Evolutionary conservation across 106 monocot genomes (phyloP), one percentile per base, ranked within the genome.

Genomic region (Allium sativum): DNA sequence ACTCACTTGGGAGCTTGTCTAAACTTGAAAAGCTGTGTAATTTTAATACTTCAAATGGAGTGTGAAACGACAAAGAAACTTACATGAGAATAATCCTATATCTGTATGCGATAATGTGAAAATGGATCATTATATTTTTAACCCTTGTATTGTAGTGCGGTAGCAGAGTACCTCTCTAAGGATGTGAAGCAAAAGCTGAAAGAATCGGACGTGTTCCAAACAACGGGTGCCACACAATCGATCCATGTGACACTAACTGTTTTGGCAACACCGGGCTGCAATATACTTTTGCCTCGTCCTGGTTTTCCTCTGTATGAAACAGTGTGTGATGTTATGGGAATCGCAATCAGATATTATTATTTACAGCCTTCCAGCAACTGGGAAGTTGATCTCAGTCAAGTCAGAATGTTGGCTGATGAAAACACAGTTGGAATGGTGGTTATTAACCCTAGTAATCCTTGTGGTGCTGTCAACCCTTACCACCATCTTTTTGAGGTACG

Each of bases 361-460:
- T 73, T 96, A 18, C 71, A 72, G 6, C 90, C 90, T 31, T 22
- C 16, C 0, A 62, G 55, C 0, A 57, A 42, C 45, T 90, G 95
- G 95, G 79, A 90, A 74, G 45, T 75, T 19, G 84, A 96, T 45
- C 79, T 77, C 6, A 58, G 55, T 18, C 74, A 78, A 7, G 58
- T 96, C 61, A 61, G 70, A 11, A 13, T 53, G 7, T 65, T 96
- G 41, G 75, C 75, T 0, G 90, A 96, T 41, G 52, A 31, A 21
- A 57, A 65, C 67, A 96, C 90, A 4, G 62, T 70, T 41, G 95
- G 64, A 10, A 21, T 84, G 14, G 90, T 96, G 22, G 59, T 91
- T 71, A 96, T 96, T 73, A 90, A 82, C 65, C 95, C 95, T 20
- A 90, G 87, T 73, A 96, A 96, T 42, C 95, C 95, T 8, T 81